Base-by-base conservation (phyloP, 2,329 filamentous ascomycete species). In the Penicillium sp. region DNA sequence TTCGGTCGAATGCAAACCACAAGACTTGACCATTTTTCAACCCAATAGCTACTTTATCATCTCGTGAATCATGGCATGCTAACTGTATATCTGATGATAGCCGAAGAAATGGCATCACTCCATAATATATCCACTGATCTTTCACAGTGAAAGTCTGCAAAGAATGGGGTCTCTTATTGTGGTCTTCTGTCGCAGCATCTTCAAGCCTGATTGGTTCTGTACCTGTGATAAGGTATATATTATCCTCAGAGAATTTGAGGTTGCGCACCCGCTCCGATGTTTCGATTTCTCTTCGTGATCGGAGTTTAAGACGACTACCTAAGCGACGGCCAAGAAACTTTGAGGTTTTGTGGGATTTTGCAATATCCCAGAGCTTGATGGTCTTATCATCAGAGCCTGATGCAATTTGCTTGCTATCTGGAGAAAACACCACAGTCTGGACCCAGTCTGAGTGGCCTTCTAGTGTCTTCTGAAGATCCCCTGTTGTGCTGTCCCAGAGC, bases 371-470 rank as follows among this genome's bases (percentile, higher is more conserved):
- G 14, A 62, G 44, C 5, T 34, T 43, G 6, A 56, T 40, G 7
- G 58, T 58, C 3, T 37, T 31, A 34, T 58, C 51, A 19, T 29
- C 14, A 5, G 21, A 28, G n/a, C 36, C 51, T 7, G 55, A 52
- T 14, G 48, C 48, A 11, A 60, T 33, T 7, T 45, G 40, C 19
- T 61, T 61, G 23, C 65, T 57, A 46, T 68, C 62, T 8, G 52
- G 53, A 3, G 69, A 71, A 51, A 71, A 71, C 5, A 55, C 63
- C 44, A 71, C 52, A 19, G 28, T 37, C 50, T 39, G 68, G 59
- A n/a, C 63, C 28, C 44, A 31, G n/a, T 39, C 44, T 2, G 33
- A 53, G 43, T 69, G 61, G n/a, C 65, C 61, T 14, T 56, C 44
- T n/a, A 66, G 58, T 23, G 45, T 61, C 48, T 58, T 48, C 3